Base-by-base conservation (phyloP, 306 rosid species). In the Pachyrhizus erosus region DNA sequence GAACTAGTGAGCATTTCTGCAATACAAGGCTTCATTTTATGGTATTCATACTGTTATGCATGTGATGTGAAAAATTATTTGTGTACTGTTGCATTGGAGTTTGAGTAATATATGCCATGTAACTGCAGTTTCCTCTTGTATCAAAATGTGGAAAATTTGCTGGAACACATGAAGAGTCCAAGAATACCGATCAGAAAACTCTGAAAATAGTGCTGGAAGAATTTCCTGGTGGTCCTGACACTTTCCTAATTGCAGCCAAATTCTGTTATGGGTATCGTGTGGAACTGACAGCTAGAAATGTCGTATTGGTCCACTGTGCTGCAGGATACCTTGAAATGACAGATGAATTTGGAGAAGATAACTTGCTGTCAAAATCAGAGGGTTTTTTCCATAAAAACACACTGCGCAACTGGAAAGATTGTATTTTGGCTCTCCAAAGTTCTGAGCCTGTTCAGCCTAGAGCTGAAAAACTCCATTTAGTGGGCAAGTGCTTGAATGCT, bases 291-390 rank as follows among this genome's bases (percentile, higher is more conserved):
- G 87, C 99, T 39, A 93, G 90, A 89, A 96, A 93, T 86, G 85
- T 87, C 43, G 86, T 89, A 34, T 26, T 60, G 74, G 80, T 96
- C 60, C 92, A 92, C 75, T 93, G 96, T 73, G 94, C 93, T 12
- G 96, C 97, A 51, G 94, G 89, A 68, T 93, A 88, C 78, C 99
- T 96, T 78, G 90, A 93, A 86, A 96, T 96, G 99, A 91, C 94
- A 43, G 94, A 93, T 73, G 98, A 88, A 85, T 89, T 70, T 39
- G 99, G 94, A 40, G 99, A 96, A 73, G 91, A 78, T 9, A 96
- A 96, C 91, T 84, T 96, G 85, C 79, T 96, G 69, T 78, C 90
- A 7, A 93, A 84, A 83, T 87, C 94, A 1, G 98, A 96, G 84
- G 80, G 73, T 62, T 93, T 87, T 85, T 91, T 96, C 80, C 92